A percentile compares a stretch with the other conserved stretches of the same genome.
Evolutionary conservation across 805 yeast species (phyloP).

Genomic region (Suhomyces canberraensis): DNA sequence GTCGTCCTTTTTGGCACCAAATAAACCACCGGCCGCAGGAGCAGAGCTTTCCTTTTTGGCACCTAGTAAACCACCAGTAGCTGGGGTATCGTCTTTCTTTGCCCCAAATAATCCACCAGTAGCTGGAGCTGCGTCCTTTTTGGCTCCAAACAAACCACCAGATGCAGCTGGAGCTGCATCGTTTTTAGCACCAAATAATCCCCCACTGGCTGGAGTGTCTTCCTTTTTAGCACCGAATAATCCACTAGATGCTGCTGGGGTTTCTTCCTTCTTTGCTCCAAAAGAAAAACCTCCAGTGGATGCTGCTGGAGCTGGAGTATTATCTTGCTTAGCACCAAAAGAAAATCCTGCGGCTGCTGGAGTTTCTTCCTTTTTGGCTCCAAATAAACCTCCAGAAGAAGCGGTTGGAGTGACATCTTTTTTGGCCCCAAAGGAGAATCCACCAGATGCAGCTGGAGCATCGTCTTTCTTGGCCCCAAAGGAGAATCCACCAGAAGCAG

Average conservation of each 20-base stretch:
- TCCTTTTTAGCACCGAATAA: constrained; percentile 8
- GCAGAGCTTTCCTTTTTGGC: constrained; percentile 12
- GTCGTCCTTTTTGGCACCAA: constrained; percentile 11
- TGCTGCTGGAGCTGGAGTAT: constrained; percentile 7
- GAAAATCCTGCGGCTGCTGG: constrained; percentile 5
- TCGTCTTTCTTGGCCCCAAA: constrained; percentile 1
- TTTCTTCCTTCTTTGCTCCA: constrained; percentile 11
- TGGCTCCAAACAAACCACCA: constrained; percentile 8
- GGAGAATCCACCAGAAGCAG: background rate
- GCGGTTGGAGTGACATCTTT: constrained; percentile 3
- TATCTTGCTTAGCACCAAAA: constrained; percentile 6
- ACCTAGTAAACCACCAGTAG: constrained; percentile 20
- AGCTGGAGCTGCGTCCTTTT: constrained; percentile 10
- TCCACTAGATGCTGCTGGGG: constrained; percentile 9
- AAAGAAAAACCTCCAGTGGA: constrained; percentile 9
- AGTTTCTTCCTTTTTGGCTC: constrained; percentile 8
- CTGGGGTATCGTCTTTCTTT: constrained; percentile 15
- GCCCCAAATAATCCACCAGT: constrained; percentile 18
- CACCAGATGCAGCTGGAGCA: background rate
- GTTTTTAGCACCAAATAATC: constrained; percentile 13
- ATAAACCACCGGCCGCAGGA: constrained; percentile 6
- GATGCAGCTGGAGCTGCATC: constrained; percentile 13
- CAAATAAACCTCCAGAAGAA: constrained; percentile 13
- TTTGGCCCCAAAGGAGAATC: constrained; percentile 7
- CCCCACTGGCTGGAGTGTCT: constrained; percentile 8